These are phyloP conservation scores for Lentinula lateritia DNA, from an alignment of 768 basidiomycete species.

Conservation along the genomic window DNA sequence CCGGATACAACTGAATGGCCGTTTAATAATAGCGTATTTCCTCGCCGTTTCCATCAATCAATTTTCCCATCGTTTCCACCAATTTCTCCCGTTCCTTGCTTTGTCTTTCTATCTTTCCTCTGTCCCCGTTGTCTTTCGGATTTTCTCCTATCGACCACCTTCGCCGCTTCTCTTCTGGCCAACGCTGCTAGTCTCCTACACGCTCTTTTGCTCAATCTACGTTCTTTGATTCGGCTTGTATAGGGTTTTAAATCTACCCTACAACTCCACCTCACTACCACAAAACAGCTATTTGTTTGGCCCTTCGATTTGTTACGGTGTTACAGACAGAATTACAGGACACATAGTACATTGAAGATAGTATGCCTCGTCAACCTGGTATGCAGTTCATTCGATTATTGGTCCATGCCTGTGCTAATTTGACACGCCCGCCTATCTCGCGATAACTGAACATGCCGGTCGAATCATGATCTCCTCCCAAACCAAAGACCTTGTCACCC, in stretches of 20 bases:
- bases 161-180: background rate
- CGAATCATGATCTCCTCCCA: no score
- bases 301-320: background rate
- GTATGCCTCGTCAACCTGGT: slow-evolving; percentile 4
- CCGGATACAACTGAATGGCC: no score
- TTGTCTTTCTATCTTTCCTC: background rate
- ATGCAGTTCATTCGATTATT: background rate
- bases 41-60: no score
- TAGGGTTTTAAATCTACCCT: background rate
- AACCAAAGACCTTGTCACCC: no score
- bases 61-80: background rate
- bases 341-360: background rate
- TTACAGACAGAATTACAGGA: background rate
- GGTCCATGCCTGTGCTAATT: background rate
- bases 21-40: no score
- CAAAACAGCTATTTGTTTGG: background rate
- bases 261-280: background rate
- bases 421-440: no score
- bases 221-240: slow-evolving; percentile 3
- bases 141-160: background rate
- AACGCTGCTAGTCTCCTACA: background rate
- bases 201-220: slow-evolving; percentile 5
- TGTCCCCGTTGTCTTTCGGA: background rate
- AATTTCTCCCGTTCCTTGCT: background rate
- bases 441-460: no score